Conservation (phyloP, 2,329 filamentous ascomycete genomes). For the Meredithiella fracta region DNA sequence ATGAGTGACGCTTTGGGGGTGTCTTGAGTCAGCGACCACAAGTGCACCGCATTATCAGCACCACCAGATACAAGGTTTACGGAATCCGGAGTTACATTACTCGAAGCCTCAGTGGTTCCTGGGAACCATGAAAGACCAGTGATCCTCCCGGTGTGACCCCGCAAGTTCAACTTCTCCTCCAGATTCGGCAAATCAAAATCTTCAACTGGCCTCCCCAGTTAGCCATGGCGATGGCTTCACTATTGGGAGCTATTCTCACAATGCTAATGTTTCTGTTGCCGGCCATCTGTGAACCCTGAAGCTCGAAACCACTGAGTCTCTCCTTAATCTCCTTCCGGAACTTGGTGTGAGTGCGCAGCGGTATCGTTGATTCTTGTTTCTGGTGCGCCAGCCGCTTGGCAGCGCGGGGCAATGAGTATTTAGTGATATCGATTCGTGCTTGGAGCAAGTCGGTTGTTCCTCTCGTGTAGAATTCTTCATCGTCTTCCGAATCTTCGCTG, state of each 20-base stretch:
- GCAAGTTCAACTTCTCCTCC: slow-evolving; percentile 55
- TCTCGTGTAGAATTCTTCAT: slow-evolving; percentile 90
- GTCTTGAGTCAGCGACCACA: slow-evolving; percentile 81
- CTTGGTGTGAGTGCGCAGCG: slow-evolving; percentile 77
- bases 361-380: slow-evolving; percentile 64
- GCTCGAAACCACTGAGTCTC: slow-evolving; percentile 62
- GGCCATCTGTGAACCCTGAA: slow-evolving; percentile 85
- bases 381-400: slow-evolving; percentile 62
- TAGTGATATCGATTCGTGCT: slow-evolving; percentile 62
- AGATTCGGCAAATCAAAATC: slow-evolving; percentile 71
- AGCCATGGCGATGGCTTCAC: slow-evolving; percentile 68
- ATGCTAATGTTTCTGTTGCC: slow-evolving; percentile 85
- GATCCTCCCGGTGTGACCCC: slow-evolving; percentile 77
- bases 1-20: slow-evolving; percentile 68
- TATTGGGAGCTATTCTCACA: slow-evolving; percentile 75
- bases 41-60: slow-evolving; percentile 69
- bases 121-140: slow-evolving; percentile 86
- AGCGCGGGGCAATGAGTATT: slow-evolving; percentile 69
- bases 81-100: slow-evolving; percentile 52
- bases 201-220: slow-evolving; percentile 89
- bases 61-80: slow-evolving; percentile 85
- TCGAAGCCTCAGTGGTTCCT: slow-evolving; percentile 54
- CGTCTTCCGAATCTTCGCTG: slow-evolving; percentile 43
- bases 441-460: slow-evolving; percentile 59
- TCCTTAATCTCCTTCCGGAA: slow-evolving; percentile 83